phyloP scores from a whole-genome alignment of 2,329 filamentous ascomycete genomes.

The Pseudogymnoascus sp. region DNA sequence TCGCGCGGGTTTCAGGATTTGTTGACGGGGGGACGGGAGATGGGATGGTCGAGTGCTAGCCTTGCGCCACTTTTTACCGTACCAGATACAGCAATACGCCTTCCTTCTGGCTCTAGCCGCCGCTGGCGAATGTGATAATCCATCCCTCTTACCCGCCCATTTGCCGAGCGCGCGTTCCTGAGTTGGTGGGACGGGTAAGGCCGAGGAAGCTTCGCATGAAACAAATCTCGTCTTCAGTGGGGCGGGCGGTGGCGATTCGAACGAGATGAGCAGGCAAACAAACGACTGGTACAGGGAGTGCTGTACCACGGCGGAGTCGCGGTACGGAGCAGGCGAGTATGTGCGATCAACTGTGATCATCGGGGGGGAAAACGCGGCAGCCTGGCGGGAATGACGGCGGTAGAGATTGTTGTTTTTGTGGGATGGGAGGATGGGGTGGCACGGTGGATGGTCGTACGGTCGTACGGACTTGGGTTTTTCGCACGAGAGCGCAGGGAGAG shows the following conservation, averaged over 20 bases:
- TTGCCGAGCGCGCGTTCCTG: not conserved
- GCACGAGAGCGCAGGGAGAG: not conserved
- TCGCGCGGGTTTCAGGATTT: not conserved
- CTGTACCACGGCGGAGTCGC: not conserved
- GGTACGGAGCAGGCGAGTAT: not conserved
- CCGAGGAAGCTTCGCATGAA: constrained; percentile 7
- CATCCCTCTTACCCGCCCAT: not conserved
- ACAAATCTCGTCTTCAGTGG: not conserved
- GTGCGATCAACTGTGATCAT: not conserved
- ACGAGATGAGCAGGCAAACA: not conserved
- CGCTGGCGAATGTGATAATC: not conserved
- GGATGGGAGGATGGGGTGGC: not conserved
- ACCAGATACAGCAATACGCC: not conserved
- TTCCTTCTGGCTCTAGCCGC: not conserved
- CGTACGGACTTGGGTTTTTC: not conserved
- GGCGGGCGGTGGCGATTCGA: not conserved
- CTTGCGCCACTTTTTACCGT: not conserved
- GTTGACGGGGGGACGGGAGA: not conserved
- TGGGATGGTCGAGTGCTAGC: not conserved
- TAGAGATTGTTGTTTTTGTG: not conserved
- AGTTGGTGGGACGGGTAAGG: not conserved
- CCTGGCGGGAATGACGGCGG: not conserved
- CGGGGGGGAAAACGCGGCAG: not conserved
- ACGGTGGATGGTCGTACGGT: not conserved
- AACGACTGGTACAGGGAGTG: not conserved